Evolutionary conservation across 371 early-diverging fungal genomes (phyloP).

Genomic region (Fennellomyces sp.): DNA sequence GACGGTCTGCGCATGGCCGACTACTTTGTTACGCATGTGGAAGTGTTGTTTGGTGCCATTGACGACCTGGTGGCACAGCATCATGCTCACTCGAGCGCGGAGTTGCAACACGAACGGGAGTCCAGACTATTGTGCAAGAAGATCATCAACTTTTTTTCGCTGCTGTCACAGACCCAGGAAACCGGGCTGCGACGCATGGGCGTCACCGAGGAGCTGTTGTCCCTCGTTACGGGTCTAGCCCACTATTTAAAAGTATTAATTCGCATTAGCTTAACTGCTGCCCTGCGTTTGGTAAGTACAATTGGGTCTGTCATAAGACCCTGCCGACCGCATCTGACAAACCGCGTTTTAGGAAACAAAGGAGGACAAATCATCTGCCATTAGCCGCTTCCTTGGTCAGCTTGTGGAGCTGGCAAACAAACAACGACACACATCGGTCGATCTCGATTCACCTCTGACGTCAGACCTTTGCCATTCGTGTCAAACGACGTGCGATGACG

Average conservation of each 20-base stretch:
- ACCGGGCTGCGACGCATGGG: constrained; percentile 57
- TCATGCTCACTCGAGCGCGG: constrained; percentile 31
- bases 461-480: constrained; percentile 85
- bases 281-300: constrained; percentile 74
- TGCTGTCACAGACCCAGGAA: constrained; percentile 83
- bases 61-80: constrained; percentile 63
- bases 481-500: constrained; percentile 77
- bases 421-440: constrained; percentile 20
- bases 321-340: constrained; percentile 88
- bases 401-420: constrained; percentile 64
- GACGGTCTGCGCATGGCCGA: constrained; percentile 91
- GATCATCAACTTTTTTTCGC: constrained; percentile 90
- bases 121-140: constrained; percentile 91
- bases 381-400: constrained; percentile 64
- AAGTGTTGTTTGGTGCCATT: constrained; percentile 89
- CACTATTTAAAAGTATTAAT: constrained; percentile 92
- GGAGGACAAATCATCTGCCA: constrained; percentile 35
- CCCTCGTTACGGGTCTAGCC: constrained; percentile 91
- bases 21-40: constrained; percentile 91
- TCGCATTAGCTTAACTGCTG: constrained; percentile 86
- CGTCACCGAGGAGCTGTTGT: constrained; percentile 88
- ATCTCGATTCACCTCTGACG: constrained; percentile 24
- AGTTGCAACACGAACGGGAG: constrained; percentile 79
- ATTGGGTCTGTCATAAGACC: constrained; percentile 13
- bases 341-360: constrained; percentile 51